These are phyloP conservation scores for Leptosphaerulina australis DNA, from an alignment of 2,329 filamentous ascomycete genomes.

Conservation along the genomic window DNA sequence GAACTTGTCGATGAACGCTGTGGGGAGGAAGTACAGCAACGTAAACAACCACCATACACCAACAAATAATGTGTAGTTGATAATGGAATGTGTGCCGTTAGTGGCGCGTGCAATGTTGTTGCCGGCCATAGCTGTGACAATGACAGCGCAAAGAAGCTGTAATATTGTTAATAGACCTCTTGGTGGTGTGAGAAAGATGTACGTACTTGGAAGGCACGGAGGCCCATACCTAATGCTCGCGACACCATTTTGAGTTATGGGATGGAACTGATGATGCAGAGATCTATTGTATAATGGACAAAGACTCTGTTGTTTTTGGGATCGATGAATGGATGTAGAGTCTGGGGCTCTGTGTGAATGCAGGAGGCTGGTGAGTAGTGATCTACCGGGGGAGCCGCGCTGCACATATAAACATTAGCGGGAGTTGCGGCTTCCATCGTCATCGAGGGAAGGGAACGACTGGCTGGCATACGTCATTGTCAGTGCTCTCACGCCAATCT, in stretches of 20 bases:
- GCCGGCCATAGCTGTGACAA: conserved; percentile 66
- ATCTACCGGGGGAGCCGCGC: conserved; percentile 15
- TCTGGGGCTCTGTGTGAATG: conserved; percentile 5
- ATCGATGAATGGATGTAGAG: not conserved
- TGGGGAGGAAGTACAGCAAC: conserved; percentile 66
- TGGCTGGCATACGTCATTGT: conserved; percentile 17
- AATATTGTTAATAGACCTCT: conserved; percentile 1
- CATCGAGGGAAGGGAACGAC: conserved; percentile 9
- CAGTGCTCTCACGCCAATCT: conserved; percentile 3
- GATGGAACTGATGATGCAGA: conserved; percentile 10
- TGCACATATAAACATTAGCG: conserved; percentile 19
- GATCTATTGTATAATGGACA: conserved; percentile 7
- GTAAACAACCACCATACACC: conserved; percentile 69
- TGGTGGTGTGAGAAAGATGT: not conserved
- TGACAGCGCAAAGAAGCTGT: conserved; percentile 64
- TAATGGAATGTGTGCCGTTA: conserved; percentile 61
- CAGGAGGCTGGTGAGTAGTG: conserved; percentile 7
- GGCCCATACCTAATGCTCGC: conserved; percentile 47
- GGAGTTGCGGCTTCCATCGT: conserved; percentile 19
- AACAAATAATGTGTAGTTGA: conserved; percentile 72
- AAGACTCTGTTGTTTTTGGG: not conserved
- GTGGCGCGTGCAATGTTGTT: conserved; percentile 64
- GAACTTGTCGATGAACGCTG: conserved; percentile 60
- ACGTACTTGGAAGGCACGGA: conserved; percentile 52
- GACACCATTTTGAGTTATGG: conserved; percentile 48